Evolutionary conservation across 2,329 filamentous ascomycete genomes (phyloP), one percentile per base, ranked within the genome.

Genomic region (Aspergillus niger): DNA sequence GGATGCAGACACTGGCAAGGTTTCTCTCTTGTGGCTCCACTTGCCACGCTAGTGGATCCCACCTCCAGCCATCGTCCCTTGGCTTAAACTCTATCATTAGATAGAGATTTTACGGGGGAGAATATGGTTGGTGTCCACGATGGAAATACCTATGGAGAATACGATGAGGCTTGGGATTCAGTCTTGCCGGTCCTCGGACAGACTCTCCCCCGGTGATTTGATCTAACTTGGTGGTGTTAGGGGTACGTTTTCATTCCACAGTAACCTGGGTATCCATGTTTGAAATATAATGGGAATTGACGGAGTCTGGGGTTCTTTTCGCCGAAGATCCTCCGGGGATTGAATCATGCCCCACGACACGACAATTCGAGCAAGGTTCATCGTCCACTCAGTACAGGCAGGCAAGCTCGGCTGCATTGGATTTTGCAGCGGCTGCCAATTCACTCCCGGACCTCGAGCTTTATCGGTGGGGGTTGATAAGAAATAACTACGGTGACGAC

Each of bases 21-120:
- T 24, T 44, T 44, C 41, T 44, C 41, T 44, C 44, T 28, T 6
- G 26, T 32, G 47, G 28, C 47, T 50, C 47, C 47, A 50, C 47
- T 32, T 28, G 47, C 47, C 47, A 50, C 47, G 47, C 47, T 50
- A 50, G 47, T 50, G 47, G 47, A 50, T 50, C 47, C 47, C 6
- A 4, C 8, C 26, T 30, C n/a, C 47, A 50, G 47, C n/a, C 47
- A 30, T 50, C 47, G 7, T 50, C 47, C 26, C 47, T 50, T 50
- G 47, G 47, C 47, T 30, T 26, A 32, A 50, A 32, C 26, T 17
- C 26, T 30, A 20, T 49, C 15, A 49, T 24, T 6, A 13, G 41
- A 13, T 44, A n/a, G 41, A 17, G 20, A 8, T 43, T 20, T 43
- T 30, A 30, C 32, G 32, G 32, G 32, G 32, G 11, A 36, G 11